A percentile compares a stretch with the other conserved stretches of the same genome.
phyloP scores from a whole-genome alignment of 306 rosid species.

The Glycyrrhiza uralensis region DNA sequence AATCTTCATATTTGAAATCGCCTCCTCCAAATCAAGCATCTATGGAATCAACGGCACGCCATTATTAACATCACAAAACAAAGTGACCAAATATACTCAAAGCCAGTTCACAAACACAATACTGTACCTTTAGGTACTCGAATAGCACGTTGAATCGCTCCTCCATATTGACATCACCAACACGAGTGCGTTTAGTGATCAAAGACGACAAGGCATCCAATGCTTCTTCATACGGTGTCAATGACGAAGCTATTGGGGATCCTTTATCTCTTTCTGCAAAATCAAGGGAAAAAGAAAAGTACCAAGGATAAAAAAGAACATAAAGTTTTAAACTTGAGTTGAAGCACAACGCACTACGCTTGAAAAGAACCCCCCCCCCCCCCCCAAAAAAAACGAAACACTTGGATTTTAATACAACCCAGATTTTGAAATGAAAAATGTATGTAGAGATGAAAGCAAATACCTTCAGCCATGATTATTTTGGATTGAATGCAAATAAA shows the following conservation, averaged over 20 bases:
- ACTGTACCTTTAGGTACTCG: conserved; percentile 61
- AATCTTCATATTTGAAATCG: conserved; percentile 73
- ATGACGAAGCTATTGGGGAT: conserved; percentile 29
- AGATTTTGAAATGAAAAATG: not conserved
- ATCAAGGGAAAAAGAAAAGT: not conserved
- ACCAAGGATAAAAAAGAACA: not conserved
- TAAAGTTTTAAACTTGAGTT: conserved; percentile 1
- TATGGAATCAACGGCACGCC: conserved; percentile 17
- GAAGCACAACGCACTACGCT: not conserved
- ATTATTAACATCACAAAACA: conserved; percentile 14
- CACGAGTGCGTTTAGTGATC: conserved; percentile 77
- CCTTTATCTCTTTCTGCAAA: conserved; percentile 42
- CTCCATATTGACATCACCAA: conserved; percentile 66
- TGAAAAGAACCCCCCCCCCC: not conserved
- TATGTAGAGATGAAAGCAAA: not conserved
- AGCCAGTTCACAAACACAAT: not conserved
- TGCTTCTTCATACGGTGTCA: conserved; percentile 68
- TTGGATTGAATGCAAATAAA: no score
- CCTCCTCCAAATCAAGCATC: conserved; percentile 90
- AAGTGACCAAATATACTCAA: not conserved
- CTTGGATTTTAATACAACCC: not conserved
- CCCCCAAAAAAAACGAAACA: not conserved
- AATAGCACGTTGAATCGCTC: conserved; percentile 64
- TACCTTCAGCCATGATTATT: conserved; percentile 51
- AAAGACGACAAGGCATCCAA: conserved; percentile 77